phyloP scores from a whole-genome alignment of 2,329 filamentous ascomycete species.

The Clonostachys rosea region DNA sequence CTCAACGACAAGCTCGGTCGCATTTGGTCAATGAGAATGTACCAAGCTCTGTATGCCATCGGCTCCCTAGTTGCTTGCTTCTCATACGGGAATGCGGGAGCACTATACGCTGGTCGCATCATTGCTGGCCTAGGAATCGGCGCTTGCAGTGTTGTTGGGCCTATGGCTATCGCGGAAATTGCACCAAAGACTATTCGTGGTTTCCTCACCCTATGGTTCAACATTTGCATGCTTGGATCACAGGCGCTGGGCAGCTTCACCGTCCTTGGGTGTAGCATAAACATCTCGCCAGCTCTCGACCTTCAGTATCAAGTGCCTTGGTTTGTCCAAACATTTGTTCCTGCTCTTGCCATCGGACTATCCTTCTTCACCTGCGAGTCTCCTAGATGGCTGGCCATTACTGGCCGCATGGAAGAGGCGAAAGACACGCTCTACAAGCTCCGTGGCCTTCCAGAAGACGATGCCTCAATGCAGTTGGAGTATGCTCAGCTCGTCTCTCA shows the following conservation, averaged over 20 bases:
- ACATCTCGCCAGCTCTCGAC: slow-evolving; percentile 4
- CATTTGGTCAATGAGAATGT: slow-evolving; percentile 30
- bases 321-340: no score
- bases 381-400: background rate
- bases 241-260: slow-evolving; percentile 25
- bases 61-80: background rate
- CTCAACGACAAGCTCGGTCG: slow-evolving; percentile 29
- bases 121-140: slow-evolving; percentile 1
- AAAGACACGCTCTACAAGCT: background rate
- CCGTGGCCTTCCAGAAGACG: background rate
- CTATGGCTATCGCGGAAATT: slow-evolving; percentile 1
- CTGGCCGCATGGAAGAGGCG: background rate
- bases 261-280: slow-evolving; percentile 18
- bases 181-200: background rate
- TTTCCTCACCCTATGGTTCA: background rate
- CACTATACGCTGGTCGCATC: background rate
- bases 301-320: slow-evolving; percentile 3
- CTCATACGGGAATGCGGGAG: background rate
- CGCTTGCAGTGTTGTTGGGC: background rate
- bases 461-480: background rate
- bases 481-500: background rate
- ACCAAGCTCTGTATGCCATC: slow-evolving; percentile 11
- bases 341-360: no score
- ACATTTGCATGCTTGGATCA: slow-evolving; percentile 7
- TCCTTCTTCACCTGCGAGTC: background rate